Evolutionary conservation across 768 basidiomycete species (phyloP), one percentile per base, ranked within the genome.

Genomic region (Cystobasidium tubakii): DNA sequence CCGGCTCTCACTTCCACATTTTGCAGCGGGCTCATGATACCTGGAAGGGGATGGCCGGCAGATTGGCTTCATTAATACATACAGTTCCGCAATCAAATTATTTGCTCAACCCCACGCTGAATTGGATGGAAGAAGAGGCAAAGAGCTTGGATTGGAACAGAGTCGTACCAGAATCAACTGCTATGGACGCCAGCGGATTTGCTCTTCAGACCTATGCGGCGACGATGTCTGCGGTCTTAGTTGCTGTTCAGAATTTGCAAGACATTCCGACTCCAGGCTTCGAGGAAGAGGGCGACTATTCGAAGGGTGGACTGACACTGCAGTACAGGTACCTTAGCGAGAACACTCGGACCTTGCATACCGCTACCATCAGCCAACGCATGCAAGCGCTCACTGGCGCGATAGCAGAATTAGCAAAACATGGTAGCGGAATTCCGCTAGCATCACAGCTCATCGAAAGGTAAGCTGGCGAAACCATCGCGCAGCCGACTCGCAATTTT

Each of bases 171-270:
- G 46, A 21, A 15, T n/a, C 46, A 3, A 19, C 7, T n/a, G 15
- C 12, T 50, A 50, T 21, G 46, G 46, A 60, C 13, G 29, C 27
- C 21, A 29, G 29, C 27, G 17, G 21, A 29, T 27, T 25, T 9
- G 57, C 33, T 6, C 15, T 29, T 12, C 10, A 29, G 29, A 15
- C 13, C 21, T 34, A 60, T 12, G 23, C 25, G 6, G 13, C 10
- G 6, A 29, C 33, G 27, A 34, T 60, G 25, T 29, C 57, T 12
- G 57, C 33, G 27, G 84, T 98, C 73, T 88, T 90, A 15, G 83
- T 83, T 10, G 21, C 76, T 62, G 73, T 74, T 2, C 77, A 77
- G 44, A 71, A 77, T 36, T 60, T 34, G 67, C 36, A 4, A 21
- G 63, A 36, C 34, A 73, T 36, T 36, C 67, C 12, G 7, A 15